These are phyloP conservation scores for Neurospora sp. DNA, from an alignment of 2,329 filamentous ascomycete genomes.

Conservation along the genomic window DNA sequence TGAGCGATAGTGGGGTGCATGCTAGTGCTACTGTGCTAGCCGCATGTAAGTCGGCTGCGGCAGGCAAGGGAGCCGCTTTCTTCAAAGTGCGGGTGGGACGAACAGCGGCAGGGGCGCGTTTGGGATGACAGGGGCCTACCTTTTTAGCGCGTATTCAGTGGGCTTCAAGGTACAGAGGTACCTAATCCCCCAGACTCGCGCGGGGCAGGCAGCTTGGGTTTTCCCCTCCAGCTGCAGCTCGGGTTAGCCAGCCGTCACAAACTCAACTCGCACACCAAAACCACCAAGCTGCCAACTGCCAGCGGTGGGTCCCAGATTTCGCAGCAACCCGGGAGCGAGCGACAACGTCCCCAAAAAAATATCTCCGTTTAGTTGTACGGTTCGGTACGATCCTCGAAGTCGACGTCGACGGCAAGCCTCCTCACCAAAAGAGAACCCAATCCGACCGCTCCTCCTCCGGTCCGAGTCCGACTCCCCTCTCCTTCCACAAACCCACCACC, in stretches of 20 bases:
- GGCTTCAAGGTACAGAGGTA: neutral
- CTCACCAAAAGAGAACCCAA: slow-evolving; percentile 4
- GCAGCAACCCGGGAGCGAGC: neutral
- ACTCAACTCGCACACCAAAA: neutral
- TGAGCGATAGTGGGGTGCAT: neutral
- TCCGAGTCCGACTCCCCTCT: slow-evolving; percentile 1
- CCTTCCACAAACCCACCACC: slow-evolving; percentile 17
- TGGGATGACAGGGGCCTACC: neutral
- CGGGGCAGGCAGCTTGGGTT: neutral
- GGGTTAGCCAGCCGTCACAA: neutral
- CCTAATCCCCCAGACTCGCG: neutral
- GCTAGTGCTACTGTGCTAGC: neutral
- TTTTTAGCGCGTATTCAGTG: neutral
- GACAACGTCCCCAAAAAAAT: slow-evolving; percentile 10
- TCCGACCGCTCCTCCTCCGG: slow-evolving; percentile 9
- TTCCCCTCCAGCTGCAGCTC: neutral
- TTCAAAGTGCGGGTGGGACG: neutral
- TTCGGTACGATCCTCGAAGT: slow-evolving; percentile 6
- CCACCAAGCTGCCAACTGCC: neutral
- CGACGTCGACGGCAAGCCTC: slow-evolving; percentile 8
- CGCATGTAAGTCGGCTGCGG: neutral
- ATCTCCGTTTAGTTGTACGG: slow-evolving; percentile 9
- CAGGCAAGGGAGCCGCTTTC: neutral
- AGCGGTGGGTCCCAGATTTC: neutral
- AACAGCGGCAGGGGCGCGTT: neutral